Base-by-base conservation (phyloP, 148 eudicot genomes). In the Rheum nobile region DNA sequence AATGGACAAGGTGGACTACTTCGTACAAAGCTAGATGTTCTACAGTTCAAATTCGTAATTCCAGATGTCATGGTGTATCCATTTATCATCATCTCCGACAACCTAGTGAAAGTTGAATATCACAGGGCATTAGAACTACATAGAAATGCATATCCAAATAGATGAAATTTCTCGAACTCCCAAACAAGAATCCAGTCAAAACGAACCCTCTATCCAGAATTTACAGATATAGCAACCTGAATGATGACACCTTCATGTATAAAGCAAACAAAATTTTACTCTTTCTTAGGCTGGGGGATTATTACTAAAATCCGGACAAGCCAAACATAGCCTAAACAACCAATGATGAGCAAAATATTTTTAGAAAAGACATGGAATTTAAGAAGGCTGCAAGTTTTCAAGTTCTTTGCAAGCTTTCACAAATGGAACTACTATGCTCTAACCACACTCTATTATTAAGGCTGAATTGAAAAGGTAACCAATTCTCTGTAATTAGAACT, bases 401-500 rank as follows among this genome's bases (percentile, higher is more conserved):
- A 12, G 4, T 35, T 41, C 44, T 38, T 38, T 16, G 8, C 50
- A 38, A 71, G 19, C 28, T 39, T 71, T 32, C 6, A 1, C 70
- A 16, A 32, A 63, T 14, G 21, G 31, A 55, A 55, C 13, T 22
- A 16, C 69, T 31, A 32, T 29, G 32, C 14, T 32, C 9, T 65
- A 32, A 31, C 12, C 21, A 26, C 32, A 57, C 24, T n/a, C 26
- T 57, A 57, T 57, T 32, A 57, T 19, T 16, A 65, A 14, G 38
- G 6, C 22, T 31, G 38, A 34, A 32, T 31, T 34, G n/a, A n/a
- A n/a, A 65, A 16, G 70, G 38, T 42, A 16, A 47, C 32, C 24
- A 76, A 68, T 47, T 43, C 72, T 24, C 16, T 28, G 59, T 11
- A 32, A 47, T 42, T n/a, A n/a, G n/a, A 75, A 70, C 69, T 78